These are phyloP conservation scores for Chimonanthus praecox DNA, from an alignment of 164 flowering plant species.

Conservation along the genomic window DNA sequence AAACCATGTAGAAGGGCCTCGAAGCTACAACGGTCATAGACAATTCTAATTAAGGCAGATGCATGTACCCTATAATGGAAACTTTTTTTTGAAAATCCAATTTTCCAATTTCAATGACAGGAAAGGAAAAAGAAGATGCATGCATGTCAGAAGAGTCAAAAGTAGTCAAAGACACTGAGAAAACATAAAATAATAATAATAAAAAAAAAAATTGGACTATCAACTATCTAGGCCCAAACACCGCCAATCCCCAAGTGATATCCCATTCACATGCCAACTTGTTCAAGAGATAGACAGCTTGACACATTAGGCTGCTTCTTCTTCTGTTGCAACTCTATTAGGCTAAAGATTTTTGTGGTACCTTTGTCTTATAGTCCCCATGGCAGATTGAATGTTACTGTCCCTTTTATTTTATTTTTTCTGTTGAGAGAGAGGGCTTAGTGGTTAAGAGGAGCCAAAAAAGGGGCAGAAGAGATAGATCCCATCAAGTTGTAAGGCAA, in stretches of 20 bases:
- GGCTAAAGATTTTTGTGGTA: background rate
- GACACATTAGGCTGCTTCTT: background rate
- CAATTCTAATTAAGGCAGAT: background rate
- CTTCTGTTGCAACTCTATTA: background rate
- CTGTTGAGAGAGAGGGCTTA: background rate
- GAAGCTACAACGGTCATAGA: background rate
- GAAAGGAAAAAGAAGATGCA: background rate
- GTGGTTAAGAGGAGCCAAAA: background rate
- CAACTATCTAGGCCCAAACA: background rate
- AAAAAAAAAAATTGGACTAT: background rate
- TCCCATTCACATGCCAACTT: background rate
- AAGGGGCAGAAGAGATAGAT: background rate
- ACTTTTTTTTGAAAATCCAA: too few relatives aligned
- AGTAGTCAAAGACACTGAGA: background rate
- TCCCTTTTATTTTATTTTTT: too few relatives aligned
- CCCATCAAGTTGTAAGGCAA: background rate
- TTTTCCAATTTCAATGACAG: too few relatives aligned
- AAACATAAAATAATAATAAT: background rate
- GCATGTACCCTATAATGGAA: background rate
- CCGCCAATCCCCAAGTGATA: background rate
- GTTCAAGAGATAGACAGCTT: background rate
- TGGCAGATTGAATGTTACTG: background rate
- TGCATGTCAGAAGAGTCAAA: background rate
- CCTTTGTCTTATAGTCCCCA: background rate
- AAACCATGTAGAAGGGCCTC: background rate